phyloP scores from a whole-genome alignment of 202 grass and related monocot genomes.

The Elaeis oleifera region DNA sequence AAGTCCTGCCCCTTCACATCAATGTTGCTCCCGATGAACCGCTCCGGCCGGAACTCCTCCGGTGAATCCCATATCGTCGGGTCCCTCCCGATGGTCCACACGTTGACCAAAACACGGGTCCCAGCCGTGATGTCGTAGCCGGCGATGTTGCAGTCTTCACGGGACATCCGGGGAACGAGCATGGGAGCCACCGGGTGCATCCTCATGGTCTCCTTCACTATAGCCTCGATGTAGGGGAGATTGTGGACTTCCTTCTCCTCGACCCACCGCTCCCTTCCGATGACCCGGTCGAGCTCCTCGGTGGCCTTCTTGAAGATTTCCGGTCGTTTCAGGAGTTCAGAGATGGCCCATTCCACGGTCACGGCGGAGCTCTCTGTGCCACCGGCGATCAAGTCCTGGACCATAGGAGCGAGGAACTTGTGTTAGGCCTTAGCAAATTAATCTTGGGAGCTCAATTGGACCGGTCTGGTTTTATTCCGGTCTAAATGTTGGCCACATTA shows the following conservation, averaged over 20 bases:
- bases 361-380: conserved; percentile 69
- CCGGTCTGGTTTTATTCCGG: too few species aligned
- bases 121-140: conserved; percentile 67
- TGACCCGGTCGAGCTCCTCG: conserved; percentile 53
- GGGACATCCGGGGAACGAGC: conserved; percentile 47
- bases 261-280: conserved; percentile 48
- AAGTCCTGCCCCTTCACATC: conserved; percentile 67
- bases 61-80: conserved; percentile 55
- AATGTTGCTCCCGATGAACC: conserved; percentile 42
- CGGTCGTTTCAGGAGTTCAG: conserved; percentile 57
- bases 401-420: too few species aligned
- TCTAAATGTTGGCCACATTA: too few species aligned
- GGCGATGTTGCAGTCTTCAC: conserved; percentile 30
- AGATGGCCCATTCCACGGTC: conserved; percentile 66
- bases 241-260: conserved; percentile 46
- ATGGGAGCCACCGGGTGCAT: conserved; percentile 58
- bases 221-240: conserved; percentile 56
- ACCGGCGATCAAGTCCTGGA: conserved; percentile 70
- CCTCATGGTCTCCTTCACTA: conserved; percentile 70
- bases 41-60: conserved; percentile 53
- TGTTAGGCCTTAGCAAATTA: too few species aligned
- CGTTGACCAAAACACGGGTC: conserved; percentile 60
- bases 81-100: conserved; percentile 71
- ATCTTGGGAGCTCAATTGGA: too few species aligned
- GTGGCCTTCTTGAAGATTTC: conserved; percentile 47